Evolutionary conservation across 495 filamentous ascomycete genomes (phyloP).

Genomic region (Aspergillus leporis): DNA sequence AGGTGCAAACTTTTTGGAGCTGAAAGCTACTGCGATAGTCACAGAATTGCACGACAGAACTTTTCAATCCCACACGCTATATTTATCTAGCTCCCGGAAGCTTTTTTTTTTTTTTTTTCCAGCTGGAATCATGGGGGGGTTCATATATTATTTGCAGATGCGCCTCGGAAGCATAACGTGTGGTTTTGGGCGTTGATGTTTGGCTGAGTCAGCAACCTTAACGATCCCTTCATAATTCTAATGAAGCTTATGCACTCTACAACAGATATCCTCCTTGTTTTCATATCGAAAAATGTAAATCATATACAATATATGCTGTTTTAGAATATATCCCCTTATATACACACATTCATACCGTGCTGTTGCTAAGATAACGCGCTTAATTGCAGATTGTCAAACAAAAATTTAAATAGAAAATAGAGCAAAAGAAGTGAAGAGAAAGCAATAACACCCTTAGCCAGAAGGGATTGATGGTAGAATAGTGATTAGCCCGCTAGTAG

Average conservation of each 20-base stretch:
- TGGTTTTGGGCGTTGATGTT: constrained; percentile 9
- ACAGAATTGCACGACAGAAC: neutral
- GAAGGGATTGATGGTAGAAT: neutral
- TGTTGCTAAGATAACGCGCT: neutral
- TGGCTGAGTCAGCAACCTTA: constrained; percentile 11
- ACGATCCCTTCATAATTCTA: neutral
- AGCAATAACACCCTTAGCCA: constrained; percentile 1
- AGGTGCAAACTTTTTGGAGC: neutral
- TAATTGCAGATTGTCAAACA: neutral
- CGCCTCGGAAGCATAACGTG: neutral
- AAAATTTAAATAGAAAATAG: neutral
- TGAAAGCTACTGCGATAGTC: neutral
- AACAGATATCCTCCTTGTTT: neutral
- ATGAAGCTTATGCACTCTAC: neutral
- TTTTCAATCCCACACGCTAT: neutral
- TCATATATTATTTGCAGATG: neutral
- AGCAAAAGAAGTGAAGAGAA: constrained; percentile 5
- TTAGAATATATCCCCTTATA: neutral
- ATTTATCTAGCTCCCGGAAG: neutral
- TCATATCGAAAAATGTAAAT: neutral
- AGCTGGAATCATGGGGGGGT: too few relatives aligned
- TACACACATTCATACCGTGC: neutral
- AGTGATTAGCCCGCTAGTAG: constrained; percentile 21
- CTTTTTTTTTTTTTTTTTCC: too few relatives aligned
- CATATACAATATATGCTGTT: neutral